A percentile compares a stretch with the other conserved stretches of the same genome.
These are phyloP conservation scores for Coelastrella sp. DNA, from an alignment of 139 green algal species.

Conservation along the genomic window DNA sequence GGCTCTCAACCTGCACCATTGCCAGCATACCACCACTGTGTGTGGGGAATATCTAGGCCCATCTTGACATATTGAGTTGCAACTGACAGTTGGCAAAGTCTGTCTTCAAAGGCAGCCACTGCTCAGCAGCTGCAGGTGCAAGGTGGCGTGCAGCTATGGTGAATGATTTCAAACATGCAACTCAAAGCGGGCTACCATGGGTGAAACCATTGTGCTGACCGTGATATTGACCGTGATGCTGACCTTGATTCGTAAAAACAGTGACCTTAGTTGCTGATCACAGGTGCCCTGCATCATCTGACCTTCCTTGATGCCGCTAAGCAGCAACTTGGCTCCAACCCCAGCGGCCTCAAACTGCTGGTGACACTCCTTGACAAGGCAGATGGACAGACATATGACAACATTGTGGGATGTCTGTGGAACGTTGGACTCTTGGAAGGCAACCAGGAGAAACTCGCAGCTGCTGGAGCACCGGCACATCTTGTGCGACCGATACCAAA, in stretches of 20 bases:
- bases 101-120: too few relatives aligned
- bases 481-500: conserved; percentile 48
- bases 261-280: neutral
- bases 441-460: conserved; percentile 49
- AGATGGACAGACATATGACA: conserved; percentile 66
- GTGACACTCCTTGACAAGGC: conserved; percentile 15
- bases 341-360: neutral
- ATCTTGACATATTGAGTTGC: too few relatives aligned
- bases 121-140: too few relatives aligned
- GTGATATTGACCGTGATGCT: neutral
- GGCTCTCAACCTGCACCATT: too few relatives aligned
- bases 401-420: conserved; percentile 60
- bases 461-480: conserved; percentile 47
- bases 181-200: too few relatives aligned
- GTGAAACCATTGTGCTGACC: neutral
- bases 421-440: conserved; percentile 59
- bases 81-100: too few relatives aligned
- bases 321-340: conserved; percentile 47
- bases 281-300: conserved; percentile 70
- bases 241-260: neutral
- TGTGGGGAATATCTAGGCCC: too few relatives aligned
- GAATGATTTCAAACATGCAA: too few relatives aligned
- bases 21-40: too few relatives aligned
- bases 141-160: too few relatives aligned
- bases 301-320: conserved; percentile 69